Percentiles rank a stretch among this genome's conserved stretches.
Evolutionary conservation across 2,329 filamentous ascomycete genomes (phyloP).

Genomic region (Trichoderma atroviride): DNA sequence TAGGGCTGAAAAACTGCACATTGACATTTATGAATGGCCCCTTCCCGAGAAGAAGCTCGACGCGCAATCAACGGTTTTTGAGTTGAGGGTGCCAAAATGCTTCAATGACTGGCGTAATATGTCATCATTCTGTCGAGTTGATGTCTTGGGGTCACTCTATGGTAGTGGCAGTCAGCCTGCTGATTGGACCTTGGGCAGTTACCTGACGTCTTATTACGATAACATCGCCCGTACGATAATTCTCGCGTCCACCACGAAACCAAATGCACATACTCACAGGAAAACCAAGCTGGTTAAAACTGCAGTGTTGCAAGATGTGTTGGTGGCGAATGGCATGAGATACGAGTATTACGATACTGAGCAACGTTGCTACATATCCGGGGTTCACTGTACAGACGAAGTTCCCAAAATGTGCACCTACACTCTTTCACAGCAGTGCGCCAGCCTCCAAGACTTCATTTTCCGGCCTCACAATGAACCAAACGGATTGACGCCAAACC

Average conservation of each 20-base stretch:
- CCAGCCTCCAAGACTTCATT: constrained; percentile 45
- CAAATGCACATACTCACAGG: not conserved
- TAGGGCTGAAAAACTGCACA: constrained; percentile 44
- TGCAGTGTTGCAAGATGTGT: not conserved
- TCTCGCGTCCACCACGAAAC: not conserved
- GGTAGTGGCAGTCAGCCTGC: too few species aligned
- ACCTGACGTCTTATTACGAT: not conserved
- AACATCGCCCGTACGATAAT: not conserved
- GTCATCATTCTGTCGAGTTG: not conserved
- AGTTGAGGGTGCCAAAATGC: constrained; percentile 47
- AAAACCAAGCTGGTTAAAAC: not conserved
- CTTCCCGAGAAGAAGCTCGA: constrained; percentile 40
- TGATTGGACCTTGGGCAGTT: not conserved
- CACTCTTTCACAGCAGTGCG: constrained; percentile 39
- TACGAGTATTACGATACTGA: not conserved
- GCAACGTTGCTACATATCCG: too few species aligned
- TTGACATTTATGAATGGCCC: constrained; percentile 60
- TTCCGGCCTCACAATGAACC: constrained; percentile 34
- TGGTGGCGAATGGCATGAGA: not conserved
- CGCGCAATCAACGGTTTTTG: constrained; percentile 55
- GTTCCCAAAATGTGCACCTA: constrained; percentile 45
- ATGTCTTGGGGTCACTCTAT: not conserved
- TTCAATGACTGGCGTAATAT: constrained; percentile 8
- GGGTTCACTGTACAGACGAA: too few species aligned
- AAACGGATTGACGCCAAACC: constrained; percentile 47